Evolutionary conservation across 176 grass and related monocot genomes (phyloP), one percentile per base, ranked within the genome.

Genomic region (Triticum timopheevii): DNA sequence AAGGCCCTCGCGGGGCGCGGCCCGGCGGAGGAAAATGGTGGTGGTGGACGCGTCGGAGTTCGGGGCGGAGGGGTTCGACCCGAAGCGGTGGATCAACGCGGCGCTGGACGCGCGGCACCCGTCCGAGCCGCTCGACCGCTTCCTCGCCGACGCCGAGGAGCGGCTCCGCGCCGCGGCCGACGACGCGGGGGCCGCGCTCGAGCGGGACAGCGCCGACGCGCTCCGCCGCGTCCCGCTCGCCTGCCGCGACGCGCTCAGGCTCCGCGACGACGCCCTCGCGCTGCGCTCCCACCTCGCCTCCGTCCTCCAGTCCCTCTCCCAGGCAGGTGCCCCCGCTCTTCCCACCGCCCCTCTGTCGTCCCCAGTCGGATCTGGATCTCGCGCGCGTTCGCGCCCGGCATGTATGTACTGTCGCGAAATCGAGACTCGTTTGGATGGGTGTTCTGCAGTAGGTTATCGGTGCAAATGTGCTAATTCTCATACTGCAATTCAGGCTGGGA

Each of bases 51-150:
- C 90, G 40, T 73, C 84, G 76, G 97, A 96, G 89, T 96, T 99
- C 85, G 92, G 91, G 35, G 88, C 91, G 82, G 94, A 96, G 73
- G 89, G 85, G 8, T 99, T 99, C 82, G 90, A 99, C 80, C 90
- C 88, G 72, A 99, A 99, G 87, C 92, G 90, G 82, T 99, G 97
- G 97, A 99, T 96, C 94, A 99, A 99, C 85, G 94, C 90, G 72
- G 94, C 92, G 69, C 86, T 94, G 80, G 94, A 93, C 27, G 87
- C 81, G 76, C 86, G 94, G 61, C 87, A 96, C 83, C 90, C 93
- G 61, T 92, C 93, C 77, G 97, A 94, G 66, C 92, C 91, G 42
- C 92, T 95, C 61, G 94, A 95, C 2, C 91, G 91, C 68, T 95
- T 93, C 94, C 86, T 95, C 40, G 87, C 91, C 84, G 94, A 93